Conservation (phyloP, 2,329 filamentous ascomycete genomes). For the Arthrocladium fulminans region DNA sequence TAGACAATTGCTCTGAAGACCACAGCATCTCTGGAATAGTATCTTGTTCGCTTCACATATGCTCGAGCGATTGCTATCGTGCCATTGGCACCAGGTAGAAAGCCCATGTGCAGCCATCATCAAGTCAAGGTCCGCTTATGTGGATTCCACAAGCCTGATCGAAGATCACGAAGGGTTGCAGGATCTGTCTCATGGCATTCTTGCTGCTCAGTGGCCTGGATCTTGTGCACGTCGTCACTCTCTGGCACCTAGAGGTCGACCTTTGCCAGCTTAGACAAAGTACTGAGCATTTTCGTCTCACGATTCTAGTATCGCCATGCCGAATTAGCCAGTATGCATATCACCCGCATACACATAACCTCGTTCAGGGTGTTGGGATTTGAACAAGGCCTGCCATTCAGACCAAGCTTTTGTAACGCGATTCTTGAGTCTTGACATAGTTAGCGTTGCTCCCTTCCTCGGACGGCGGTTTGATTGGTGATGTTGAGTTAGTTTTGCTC, state of each 20-base stretch:
- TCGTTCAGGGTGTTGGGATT: constrained; percentile 17
- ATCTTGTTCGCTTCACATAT: no score
- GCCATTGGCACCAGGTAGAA: no score
- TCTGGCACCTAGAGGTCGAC: constrained; percentile 19
- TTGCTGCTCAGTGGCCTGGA: constrained; percentile 3
- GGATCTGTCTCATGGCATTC: no score
- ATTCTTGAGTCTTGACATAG: constrained; percentile 25
- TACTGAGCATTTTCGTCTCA: constrained; percentile 26
- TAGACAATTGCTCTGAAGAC: no score
- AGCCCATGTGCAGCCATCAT: no score
- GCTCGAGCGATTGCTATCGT: no score
- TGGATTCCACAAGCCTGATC: no score
- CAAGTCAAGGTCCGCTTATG: no score
- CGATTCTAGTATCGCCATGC: constrained; percentile 26
- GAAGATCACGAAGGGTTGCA: no score
- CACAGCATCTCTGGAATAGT: no score
- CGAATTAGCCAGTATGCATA: constrained; percentile 26
- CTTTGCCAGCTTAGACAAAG: constrained; percentile 27
- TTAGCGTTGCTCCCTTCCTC: constrained; percentile 22
- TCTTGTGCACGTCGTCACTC: constrained; percentile 22
- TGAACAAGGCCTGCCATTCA: constrained; percentile 23
- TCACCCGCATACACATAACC: constrained; percentile 27
- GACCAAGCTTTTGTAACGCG: constrained; percentile 26
- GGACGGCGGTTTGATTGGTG: constrained; percentile 16
- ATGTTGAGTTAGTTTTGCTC: constrained; percentile 18